Evolutionary conservation across 768 basidiomycete species (phyloP).

Genomic region (Mycena pura): DNA sequence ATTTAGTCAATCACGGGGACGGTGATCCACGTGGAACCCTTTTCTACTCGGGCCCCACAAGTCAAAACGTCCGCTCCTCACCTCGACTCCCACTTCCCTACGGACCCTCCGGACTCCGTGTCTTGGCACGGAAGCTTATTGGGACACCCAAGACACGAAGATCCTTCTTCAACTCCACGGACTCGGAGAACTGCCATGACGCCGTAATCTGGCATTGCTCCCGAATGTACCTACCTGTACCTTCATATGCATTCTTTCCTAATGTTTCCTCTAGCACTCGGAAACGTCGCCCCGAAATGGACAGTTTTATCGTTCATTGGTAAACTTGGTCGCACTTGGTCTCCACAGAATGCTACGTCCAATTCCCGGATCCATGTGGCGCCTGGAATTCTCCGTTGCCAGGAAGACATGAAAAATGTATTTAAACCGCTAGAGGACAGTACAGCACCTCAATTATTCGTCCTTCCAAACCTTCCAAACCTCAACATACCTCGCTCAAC

Average conservation of each 20-base stretch:
- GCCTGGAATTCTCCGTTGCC: background rate
- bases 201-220: background rate
- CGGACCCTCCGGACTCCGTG: no score
- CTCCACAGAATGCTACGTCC: background rate
- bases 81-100: no score
- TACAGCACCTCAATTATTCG: background rate
- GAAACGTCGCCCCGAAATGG: background rate
- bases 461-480: background rate
- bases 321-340: background rate
- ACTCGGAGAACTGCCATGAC: background rate
- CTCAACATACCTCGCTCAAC: conserved; percentile 4
- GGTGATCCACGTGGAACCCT: no score
- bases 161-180: background rate
- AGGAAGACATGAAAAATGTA: background rate
- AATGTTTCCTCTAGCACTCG: background rate
- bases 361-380: background rate
- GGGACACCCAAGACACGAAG: background rate
- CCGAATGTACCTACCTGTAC: background rate
- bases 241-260: background rate
- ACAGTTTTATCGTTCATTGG: background rate
- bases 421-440: background rate
- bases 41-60: no score
- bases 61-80: no score
- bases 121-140: background rate
- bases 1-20: no score